These are phyloP conservation scores for Elsinoe ampelina DNA, from an alignment of 2,329 filamentous ascomycete genomes.

Conservation along the genomic window DNA sequence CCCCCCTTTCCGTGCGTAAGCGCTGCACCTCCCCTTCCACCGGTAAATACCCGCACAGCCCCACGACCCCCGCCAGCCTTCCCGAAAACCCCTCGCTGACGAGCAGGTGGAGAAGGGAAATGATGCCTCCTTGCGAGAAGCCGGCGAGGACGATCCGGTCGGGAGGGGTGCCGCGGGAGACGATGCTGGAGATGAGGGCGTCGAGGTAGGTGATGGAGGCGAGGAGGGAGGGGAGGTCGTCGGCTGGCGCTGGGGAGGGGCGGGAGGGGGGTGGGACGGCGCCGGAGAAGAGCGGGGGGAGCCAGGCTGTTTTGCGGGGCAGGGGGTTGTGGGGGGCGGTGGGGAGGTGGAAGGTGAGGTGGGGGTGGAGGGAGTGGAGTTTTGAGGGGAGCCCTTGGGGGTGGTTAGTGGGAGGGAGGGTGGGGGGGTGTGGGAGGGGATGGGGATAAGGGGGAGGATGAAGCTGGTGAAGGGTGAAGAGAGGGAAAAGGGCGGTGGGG, in stretches of 20 bases:
- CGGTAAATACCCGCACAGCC: conserved; percentile 41
- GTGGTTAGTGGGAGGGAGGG: background rate
- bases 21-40: conserved; percentile 31
- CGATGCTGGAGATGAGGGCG: conserved; percentile 34
- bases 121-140: conserved; percentile 41
- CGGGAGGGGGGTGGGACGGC: conserved; percentile 30
- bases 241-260: conserved; percentile 36
- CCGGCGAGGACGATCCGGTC: conserved; percentile 39
- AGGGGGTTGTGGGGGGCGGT: conserved; percentile 41
- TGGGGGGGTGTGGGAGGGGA: background rate
- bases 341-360: conserved; percentile 43
- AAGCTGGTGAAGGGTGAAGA: background rate
- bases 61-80: conserved; percentile 33
- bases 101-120: conserved; percentile 36
- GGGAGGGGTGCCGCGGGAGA: conserved; percentile 32
- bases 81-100: conserved; percentile 32
- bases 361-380: conserved; percentile 37
- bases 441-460: background rate
- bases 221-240: conserved; percentile 39
- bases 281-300: conserved; percentile 31
- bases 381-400: conserved; percentile 29
- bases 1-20: conserved; percentile 30
- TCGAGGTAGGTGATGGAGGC: conserved; percentile 34
- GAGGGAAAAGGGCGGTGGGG: background rate
- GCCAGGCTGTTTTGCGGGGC: conserved; percentile 40